Conservation (phyloP, 106 monocot genomes). For the Dendrobium officinale region DNA sequence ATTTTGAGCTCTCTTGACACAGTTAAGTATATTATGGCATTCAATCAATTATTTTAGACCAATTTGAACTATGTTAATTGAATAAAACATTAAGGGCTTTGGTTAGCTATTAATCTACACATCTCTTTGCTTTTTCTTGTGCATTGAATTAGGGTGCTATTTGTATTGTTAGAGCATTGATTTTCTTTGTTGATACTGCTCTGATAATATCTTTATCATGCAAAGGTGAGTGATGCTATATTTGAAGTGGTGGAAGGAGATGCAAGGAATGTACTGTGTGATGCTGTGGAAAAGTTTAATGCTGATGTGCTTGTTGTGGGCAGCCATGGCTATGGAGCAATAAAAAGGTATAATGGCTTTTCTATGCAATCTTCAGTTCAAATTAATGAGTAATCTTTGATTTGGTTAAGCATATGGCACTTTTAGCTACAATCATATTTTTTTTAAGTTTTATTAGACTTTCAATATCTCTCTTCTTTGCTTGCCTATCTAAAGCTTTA, state of each 20-base stretch:
- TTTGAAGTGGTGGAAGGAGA: slow-evolving; percentile 48
- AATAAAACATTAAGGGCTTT: too few species aligned
- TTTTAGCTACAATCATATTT: neutral
- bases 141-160: neutral
- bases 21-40: too few species aligned
- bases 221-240: slow-evolving; percentile 26
- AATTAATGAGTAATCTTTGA: neutral
- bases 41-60: too few species aligned
- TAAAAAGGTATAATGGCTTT: slow-evolving; percentile 33
- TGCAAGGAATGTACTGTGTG: slow-evolving; percentile 19
- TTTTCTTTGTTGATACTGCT: neutral
- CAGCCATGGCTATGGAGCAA: slow-evolving; percentile 62
- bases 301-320: slow-evolving; percentile 51
- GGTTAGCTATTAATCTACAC: too few species aligned
- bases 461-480: too few species aligned
- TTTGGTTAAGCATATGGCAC: neutral
- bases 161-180: neutral
- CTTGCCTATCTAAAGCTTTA: too few species aligned
- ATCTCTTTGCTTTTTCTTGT: too few species aligned
- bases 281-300: slow-evolving; percentile 38
- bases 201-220: neutral
- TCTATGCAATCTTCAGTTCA: neutral
- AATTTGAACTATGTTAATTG: too few species aligned
- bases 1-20: too few species aligned
- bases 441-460: too few species aligned